Evolutionary conservation across 169 alveolate species (phyloP).

Genomic region (Cystoisospora suis): DNA sequence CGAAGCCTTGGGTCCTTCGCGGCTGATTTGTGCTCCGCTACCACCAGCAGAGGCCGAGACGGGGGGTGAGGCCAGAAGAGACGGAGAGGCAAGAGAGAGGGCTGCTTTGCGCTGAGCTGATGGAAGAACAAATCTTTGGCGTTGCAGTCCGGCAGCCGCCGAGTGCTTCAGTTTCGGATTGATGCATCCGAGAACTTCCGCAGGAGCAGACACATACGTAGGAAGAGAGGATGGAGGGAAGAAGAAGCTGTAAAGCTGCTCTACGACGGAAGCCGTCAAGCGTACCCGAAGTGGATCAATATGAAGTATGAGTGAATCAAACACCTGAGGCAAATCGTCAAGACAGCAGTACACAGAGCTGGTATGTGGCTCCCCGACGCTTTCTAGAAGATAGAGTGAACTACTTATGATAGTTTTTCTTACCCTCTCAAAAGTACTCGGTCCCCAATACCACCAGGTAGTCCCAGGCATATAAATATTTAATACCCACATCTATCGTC

Average conservation of each 20-base stretch:
- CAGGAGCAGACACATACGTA: constrained; percentile 30
- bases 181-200: background rate
- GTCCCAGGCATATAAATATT: too few species aligned
- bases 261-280: constrained; percentile 38
- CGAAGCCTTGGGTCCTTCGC: too few species aligned
- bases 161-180: background rate
- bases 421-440: too few species aligned
- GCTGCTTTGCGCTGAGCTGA: background rate
- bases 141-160: background rate
- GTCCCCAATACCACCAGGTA: too few species aligned
- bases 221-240: constrained; percentile 27
- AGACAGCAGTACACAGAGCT: too few species aligned
- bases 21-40: too few species aligned
- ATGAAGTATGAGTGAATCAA: constrained; percentile 58
- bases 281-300: constrained; percentile 55
- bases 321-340: constrained; percentile 47
- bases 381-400: background rate
- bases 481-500: too few species aligned
- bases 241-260: constrained; percentile 48
- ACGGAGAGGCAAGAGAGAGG: background rate
- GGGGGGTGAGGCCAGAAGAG: background rate
- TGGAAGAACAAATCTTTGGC: background rate
- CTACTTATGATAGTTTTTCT: background rate
- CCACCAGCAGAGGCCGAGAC: background rate
- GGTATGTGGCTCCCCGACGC: too few species aligned